Conservation (phyloP, 2,329 filamentous ascomycete genomes). For the Annulohypoxylon truncatum region DNA sequence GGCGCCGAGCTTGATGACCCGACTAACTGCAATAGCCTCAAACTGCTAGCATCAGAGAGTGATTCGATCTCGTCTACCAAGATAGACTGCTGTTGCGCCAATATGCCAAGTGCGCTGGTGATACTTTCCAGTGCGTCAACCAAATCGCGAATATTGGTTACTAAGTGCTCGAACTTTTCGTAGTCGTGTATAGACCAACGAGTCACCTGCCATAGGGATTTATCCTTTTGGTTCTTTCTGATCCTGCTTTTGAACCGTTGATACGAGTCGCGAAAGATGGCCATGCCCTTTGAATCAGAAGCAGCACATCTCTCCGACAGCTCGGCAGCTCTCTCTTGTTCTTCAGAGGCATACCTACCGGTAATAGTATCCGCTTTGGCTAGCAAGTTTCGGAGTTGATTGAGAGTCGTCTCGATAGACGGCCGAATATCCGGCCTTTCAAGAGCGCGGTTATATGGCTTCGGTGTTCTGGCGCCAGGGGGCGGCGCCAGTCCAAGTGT, state of each 20-base stretch:
- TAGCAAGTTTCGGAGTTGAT: not conserved
- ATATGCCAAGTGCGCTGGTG: not conserved
- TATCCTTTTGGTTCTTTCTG: constrained; percentile 1
- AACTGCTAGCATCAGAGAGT: not conserved
- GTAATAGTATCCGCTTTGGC: constrained; percentile 3
- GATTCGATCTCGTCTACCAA: constrained; percentile 5
- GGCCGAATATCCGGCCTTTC: constrained; percentile 2
- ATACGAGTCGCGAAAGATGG: constrained; percentile 4
- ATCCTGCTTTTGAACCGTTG: not conserved
- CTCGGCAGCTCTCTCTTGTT: constrained; percentile 5
- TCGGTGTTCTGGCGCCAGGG: not conserved
- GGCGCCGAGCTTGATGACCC: not conserved
- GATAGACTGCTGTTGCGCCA: constrained; percentile 1
- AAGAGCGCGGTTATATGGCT: not conserved
- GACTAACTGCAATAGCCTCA: not conserved
- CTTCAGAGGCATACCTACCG: not conserved
- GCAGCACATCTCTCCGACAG: not conserved
- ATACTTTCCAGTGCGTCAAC: constrained; percentile 11
- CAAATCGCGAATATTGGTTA: constrained; percentile 3
- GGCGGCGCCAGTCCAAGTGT: constrained; percentile 3
- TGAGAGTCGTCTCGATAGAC: constrained; percentile 1
- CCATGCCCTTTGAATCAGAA: not conserved
- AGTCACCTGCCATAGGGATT: constrained; percentile 4
- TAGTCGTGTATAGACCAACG: constrained; percentile 10
- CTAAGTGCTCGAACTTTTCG: not conserved